These are phyloP conservation scores for Flaveria brownii DNA, from an alignment of 129 eudicot genomes.

Conservation along the genomic window DNA sequence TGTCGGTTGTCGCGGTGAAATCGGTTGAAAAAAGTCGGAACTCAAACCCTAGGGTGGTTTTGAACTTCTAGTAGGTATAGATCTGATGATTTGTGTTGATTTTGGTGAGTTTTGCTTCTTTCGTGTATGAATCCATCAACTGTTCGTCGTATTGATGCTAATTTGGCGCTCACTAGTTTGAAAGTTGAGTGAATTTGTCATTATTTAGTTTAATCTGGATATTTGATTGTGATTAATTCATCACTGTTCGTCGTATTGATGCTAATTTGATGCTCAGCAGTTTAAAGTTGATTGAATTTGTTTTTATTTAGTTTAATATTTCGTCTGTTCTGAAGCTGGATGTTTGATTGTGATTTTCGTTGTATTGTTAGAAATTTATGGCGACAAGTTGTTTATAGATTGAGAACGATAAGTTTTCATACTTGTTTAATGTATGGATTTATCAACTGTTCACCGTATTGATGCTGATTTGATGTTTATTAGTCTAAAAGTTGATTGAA, in stretches of 20 bases:
- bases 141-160: background rate
- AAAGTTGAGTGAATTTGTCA: background rate
- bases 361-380: background rate
- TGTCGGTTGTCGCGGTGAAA: background rate
- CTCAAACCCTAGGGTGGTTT: constrained; percentile 29
- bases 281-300: constrained; percentile 3
- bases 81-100: constrained; percentile 22
- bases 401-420: constrained; percentile 8
- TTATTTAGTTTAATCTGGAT: background rate
- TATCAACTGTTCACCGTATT: background rate
- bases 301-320: background rate
- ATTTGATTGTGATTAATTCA: background rate
- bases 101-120: background rate
- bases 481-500: background rate
- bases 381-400: background rate
- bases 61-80: constrained; percentile 12
- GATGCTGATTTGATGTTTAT: constrained; percentile 14
- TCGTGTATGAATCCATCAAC: background rate
- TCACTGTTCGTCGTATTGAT: background rate
- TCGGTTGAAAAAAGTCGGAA: constrained; percentile 21
- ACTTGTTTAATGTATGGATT: background rate
- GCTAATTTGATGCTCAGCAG: constrained; percentile 8
- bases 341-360: background rate
- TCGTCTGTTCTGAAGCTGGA: background rate
- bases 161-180: background rate